phyloP scores from a whole-genome alignment of 2,329 filamentous ascomycete species.

The Bisporella sp. region DNA sequence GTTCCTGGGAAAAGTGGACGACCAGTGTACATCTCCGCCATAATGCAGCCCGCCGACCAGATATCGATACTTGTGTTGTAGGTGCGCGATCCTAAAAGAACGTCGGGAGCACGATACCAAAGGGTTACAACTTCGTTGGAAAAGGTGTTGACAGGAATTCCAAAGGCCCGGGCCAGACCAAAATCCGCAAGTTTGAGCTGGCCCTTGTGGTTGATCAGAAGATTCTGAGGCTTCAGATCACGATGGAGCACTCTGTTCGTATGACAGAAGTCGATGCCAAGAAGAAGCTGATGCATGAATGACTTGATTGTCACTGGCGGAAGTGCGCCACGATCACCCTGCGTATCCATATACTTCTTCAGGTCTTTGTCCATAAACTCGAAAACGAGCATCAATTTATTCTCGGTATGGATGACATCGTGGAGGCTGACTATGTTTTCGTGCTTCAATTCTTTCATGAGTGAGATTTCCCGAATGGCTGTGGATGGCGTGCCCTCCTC shows the following conservation, averaged over 20 bases:
- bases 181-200: slow-evolving; percentile 92
- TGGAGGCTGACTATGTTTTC: slow-evolving; percentile 96
- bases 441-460: slow-evolving; percentile 99
- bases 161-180: slow-evolving; percentile 87
- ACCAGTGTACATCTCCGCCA: slow-evolving; percentile 99
- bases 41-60: slow-evolving; percentile 98
- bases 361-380: slow-evolving; percentile 98
- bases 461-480: slow-evolving; percentile 93
- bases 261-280: slow-evolving; percentile 96
- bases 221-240: slow-evolving; percentile 92
- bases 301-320: slow-evolving; percentile 92
- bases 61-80: slow-evolving; percentile 99
- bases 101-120: slow-evolving; percentile 96
- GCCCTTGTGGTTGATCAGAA: slow-evolving; percentile 89
- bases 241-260: slow-evolving; percentile 94
- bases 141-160: slow-evolving; percentile 96
- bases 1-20: slow-evolving; percentile 93
- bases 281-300: slow-evolving; percentile 96
- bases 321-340: slow-evolving; percentile 81
- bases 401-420: slow-evolving; percentile 99
- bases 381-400: slow-evolving; percentile 99
- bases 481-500: slow-evolving; percentile 97
- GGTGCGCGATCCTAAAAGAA: slow-evolving; percentile 85
- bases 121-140: slow-evolving; percentile 96
- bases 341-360: slow-evolving; percentile 97